Evolutionary conservation across 2,329 filamentous ascomycete genomes (phyloP), one percentile per base, ranked within the genome.

Genomic region (Diaporthe nobilis): DNA sequence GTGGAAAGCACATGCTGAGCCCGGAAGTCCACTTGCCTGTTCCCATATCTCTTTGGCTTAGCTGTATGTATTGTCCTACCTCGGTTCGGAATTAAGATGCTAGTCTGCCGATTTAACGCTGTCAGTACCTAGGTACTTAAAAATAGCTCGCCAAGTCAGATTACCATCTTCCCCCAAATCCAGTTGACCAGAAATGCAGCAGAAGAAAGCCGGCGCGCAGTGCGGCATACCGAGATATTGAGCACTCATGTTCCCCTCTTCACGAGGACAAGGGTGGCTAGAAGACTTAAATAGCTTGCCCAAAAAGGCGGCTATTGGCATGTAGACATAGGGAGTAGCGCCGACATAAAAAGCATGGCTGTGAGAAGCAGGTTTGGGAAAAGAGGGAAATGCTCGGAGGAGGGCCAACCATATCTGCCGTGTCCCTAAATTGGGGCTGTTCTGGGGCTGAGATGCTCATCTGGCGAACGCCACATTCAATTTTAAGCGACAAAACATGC

Each of bases 401-500:
- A 4, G 42, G 22, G 20, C 61, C 42, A 47, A 65, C 60, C 60
- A 13, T 31, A 31, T 25, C 12, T 20, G n/a, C 22, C 42, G 25
- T n/a, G 42, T n/a, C 20, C 28, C 28, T 17, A 25, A 67, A n/a
- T 25, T 67, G 44, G 61, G 28, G 44, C 25, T 49, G 9, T 37
- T 12, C 25, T 49, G 61, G 44, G 44, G 61, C 61, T 67, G 61
- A 67, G 28, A 7, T 51, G 61, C 44, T 67, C 61, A 67, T 67
- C 42, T 67, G 61, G 42, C 25, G 28, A 67, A 67, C 61, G 61
- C 61, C 61, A 67, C 61, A 37, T 49, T 67, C 44, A 51, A 8
- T 49, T 31, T 12, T 67, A 37, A 63, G 61, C 42, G 22, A 28
- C 4, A 13, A n/a, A 67, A 34, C 2, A 2, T 25, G 42, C 44